Percentiles rank a stretch among this genome's conserved stretches.
Evolutionary conservation across 495 filamentous ascomycete genomes (phyloP).

Genomic region (Hypoxylon perforatum): DNA sequence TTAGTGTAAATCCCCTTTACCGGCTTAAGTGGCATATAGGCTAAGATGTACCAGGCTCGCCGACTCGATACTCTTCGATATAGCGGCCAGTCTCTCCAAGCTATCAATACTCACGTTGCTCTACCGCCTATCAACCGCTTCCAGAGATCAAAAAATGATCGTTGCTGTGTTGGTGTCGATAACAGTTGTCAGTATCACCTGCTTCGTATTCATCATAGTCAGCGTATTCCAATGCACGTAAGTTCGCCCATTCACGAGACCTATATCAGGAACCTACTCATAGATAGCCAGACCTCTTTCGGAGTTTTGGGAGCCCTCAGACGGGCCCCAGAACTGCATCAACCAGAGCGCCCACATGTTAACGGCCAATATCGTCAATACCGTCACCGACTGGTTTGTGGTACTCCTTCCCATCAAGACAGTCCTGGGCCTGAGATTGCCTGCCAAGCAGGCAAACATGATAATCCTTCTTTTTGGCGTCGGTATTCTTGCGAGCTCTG

Average conservation of each 20-base stretch:
- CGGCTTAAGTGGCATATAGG: not conserved
- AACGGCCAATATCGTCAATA: constrained; percentile 67
- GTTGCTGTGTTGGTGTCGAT: constrained; percentile 54
- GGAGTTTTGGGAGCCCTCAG: constrained; percentile 63
- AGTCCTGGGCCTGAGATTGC: constrained; percentile 65
- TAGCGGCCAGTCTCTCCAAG: constrained; percentile 65
- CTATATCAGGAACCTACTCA: constrained; percentile 4
- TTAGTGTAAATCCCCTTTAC: constrained; percentile 45
- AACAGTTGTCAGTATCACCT: constrained; percentile 56
- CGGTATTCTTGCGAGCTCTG: constrained; percentile 68
- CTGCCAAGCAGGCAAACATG: constrained; percentile 63
- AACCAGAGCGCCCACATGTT: constrained; percentile 62
- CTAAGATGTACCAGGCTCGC: constrained; percentile 49
- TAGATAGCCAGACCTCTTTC: constrained; percentile 57
- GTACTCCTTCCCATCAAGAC: constrained; percentile 70
- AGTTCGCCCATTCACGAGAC: constrained; percentile 49
- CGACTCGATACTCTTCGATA: constrained; percentile 64
- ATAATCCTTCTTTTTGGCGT: constrained; percentile 68
- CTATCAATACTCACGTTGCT: constrained; percentile 67
- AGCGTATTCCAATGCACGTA: constrained; percentile 66
- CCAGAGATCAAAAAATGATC: constrained; percentile 35
- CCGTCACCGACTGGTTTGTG: constrained; percentile 66
- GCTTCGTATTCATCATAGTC: constrained; percentile 60
- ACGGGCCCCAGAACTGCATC: constrained; percentile 58
- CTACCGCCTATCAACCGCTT: constrained; percentile 43